Evolutionary conservation across 2,329 filamentous ascomycete genomes (phyloP).

Genomic region (Aspergillus texensis): DNA sequence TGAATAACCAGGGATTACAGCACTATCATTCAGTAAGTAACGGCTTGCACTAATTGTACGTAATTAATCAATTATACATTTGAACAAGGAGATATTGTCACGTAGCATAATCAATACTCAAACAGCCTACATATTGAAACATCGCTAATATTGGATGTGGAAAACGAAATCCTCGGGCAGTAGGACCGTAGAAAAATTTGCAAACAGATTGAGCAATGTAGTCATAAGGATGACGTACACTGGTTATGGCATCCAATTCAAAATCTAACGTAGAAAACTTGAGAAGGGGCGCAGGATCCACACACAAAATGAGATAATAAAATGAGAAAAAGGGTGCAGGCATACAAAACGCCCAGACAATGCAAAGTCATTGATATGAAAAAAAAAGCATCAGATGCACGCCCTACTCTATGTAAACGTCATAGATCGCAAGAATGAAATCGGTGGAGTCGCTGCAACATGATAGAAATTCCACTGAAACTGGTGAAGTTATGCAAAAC

Average conservation of each 20-base stretch:
- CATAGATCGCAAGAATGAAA: slow-evolving; percentile 4
- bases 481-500: not conserved
- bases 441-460: not conserved
- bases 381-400: not conserved
- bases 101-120: not conserved
- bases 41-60: not conserved
- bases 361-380: slow-evolving; percentile 13
- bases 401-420: slow-evolving; percentile 8
- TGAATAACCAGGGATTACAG: not conserved
- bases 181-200: not conserved
- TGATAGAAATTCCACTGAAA: not conserved
- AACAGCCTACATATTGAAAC: not conserved
- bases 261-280: not conserved
- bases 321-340: not conserved
- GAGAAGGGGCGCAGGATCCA: not conserved
- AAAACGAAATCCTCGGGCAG: too few species aligned
- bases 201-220: not conserved
- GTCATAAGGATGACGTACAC: not conserved
- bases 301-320: not conserved
- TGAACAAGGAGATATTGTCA: not conserved
- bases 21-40: not conserved
- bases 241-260: not conserved
- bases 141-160: not conserved
- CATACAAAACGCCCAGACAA: slow-evolving; percentile 18
- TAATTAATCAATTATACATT: not conserved